Percentiles rank a stretch among this genome's conserved stretches.
Conservation (phyloP, 768 basidiomycete species). For the Serendipita sp. region DNA sequence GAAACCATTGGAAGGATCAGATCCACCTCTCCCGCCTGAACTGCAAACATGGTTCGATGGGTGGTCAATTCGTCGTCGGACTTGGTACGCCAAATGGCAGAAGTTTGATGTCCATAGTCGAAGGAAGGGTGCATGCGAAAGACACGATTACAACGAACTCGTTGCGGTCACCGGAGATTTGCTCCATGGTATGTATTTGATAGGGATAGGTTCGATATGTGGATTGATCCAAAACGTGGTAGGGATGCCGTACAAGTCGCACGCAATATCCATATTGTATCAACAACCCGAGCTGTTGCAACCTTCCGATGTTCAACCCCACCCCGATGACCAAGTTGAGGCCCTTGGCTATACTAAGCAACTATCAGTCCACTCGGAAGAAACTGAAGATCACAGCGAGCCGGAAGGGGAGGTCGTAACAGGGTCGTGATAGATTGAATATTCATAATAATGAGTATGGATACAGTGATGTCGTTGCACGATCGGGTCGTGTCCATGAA, state of each 20-base stretch:
- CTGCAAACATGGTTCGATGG: conserved; percentile 1
- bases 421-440: background rate
- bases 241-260: background rate
- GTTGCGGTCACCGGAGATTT: background rate
- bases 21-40: background rate
- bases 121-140: background rate
- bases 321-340: background rate
- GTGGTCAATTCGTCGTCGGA: conserved; percentile 1
- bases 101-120: background rate
- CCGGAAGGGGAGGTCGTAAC: too few species aligned
- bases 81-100: background rate
- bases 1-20: background rate
- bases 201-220: background rate
- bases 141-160: background rate
- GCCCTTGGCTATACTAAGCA: background rate
- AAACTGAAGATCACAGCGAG: too few species aligned
- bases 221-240: background rate
- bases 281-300: background rate
- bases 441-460: background rate
- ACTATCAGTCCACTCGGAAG: background rate
- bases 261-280: background rate
- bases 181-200: background rate
- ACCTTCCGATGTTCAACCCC: background rate
- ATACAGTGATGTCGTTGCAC: background rate
- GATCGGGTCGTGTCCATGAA: too few species aligned